Evolutionary conservation across 202 grass and related monocot species (phyloP).

Genomic region (Sporobolus alterniflorus): DNA sequence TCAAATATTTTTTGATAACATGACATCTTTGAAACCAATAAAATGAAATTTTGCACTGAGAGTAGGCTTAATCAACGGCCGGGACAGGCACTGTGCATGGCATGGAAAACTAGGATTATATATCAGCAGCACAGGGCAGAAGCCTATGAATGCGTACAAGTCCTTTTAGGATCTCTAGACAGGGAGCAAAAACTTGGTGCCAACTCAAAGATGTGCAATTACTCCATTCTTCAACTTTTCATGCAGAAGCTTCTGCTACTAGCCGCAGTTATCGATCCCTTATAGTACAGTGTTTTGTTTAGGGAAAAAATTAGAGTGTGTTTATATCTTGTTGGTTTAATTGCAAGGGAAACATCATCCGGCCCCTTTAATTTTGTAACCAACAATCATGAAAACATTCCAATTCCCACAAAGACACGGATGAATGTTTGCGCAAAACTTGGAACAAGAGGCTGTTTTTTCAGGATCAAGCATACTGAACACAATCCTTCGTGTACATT

Average conservation of each 20-base stretch:
- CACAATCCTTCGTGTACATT: not conserved
- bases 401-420: constrained; percentile 6
- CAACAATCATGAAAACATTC: not conserved
- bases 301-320: not conserved
- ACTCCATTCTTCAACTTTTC: constrained; percentile 17
- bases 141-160: constrained; percentile 40
- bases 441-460: not conserved
- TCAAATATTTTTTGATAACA: too few relatives aligned
- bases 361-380: not conserved
- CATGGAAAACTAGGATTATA: constrained; percentile 55
- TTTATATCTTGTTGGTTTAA: constrained; percentile 7
- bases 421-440: constrained; percentile 21
- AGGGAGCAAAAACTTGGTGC: constrained; percentile 38
- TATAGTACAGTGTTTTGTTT: not conserved
- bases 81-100: constrained; percentile 35
- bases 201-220: constrained; percentile 37
- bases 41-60: too few relatives aligned
- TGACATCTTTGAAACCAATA: too few relatives aligned
- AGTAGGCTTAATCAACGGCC: constrained; percentile 43
- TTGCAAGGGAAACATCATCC: not conserved
- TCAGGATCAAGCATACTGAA: not conserved
- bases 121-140: constrained; percentile 13
- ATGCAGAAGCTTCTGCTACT: constrained; percentile 8
- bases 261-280: not conserved
- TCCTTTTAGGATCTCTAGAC: constrained; percentile 30